Base-by-base conservation (phyloP, 1,284 basidiomycete species). In the Pseudozyma tsukubaensis region DNA sequence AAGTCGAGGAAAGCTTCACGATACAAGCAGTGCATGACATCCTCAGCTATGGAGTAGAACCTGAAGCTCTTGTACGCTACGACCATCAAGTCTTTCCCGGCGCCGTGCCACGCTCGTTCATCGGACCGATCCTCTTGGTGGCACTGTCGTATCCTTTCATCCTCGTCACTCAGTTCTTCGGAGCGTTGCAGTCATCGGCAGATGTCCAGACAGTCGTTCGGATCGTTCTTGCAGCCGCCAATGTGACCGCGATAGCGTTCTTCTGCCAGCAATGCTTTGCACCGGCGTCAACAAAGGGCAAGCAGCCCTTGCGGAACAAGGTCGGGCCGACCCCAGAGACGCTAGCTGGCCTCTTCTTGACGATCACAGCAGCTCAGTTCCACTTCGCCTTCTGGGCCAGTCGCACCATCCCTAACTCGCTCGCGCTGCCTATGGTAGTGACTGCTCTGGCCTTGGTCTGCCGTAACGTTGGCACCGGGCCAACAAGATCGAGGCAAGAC, bases 1-100 rank as follows among this genome's bases (percentile, higher is more conserved):
- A 99, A 86, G 96, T 99, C 42, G 97, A 99, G 85, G 96, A 99
- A 86, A 93, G 92, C 82, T 97, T 98, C 87, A 94, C 92, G 69
- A 88, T 98, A 6, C 96, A 99, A 83, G 95, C 94, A 0, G 89
- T 89, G 0, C 93, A 97, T 83, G 96, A 99, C 85, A 87, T 94
- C 19, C 87, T 97, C 35, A 88, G 91, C 86, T 91, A 92, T 76
- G 93, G 93, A 11, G 79, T 91, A 14, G 58, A 81, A 0, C 81
- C 86, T 19, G 18, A 49, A 2, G 61, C 53, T 4, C 29, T 59
- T 40, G 5, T 14, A 1, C 64, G 94, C 91, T 97, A 92, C 85
- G 96, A 99, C 85, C 96, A 98, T 83, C 88, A 92, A 75, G 86
- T 88, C 1, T 97, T 97, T 81, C 91, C 94, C 13, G 95, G 95